Conservation (phyloP, 768 basidiomycete genomes). For the Sarcomyxa edulis region DNA sequence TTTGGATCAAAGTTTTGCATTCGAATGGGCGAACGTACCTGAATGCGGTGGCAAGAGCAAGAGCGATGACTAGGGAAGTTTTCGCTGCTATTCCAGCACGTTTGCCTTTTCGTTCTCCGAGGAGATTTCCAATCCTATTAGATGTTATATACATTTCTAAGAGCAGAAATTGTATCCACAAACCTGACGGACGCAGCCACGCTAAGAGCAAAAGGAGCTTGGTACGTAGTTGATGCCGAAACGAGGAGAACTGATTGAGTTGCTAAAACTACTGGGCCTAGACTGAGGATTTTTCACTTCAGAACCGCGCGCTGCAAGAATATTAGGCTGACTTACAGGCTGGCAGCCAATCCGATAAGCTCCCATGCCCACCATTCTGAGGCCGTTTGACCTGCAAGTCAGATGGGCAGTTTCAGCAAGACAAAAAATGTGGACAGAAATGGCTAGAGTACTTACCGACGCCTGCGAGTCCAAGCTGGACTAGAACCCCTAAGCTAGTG, state of each 20-base stretch:
- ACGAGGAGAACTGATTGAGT: conserved; percentile 83
- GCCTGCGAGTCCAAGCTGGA: conserved; percentile 78
- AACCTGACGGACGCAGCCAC: conserved; percentile 85
- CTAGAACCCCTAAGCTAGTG: conserved; percentile 59
- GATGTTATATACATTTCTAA: not conserved
- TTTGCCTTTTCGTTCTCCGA: conserved; percentile 72
- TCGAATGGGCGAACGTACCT: conserved; percentile 37
- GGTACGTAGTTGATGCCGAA: conserved; percentile 72
- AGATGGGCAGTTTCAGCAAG: not conserved
- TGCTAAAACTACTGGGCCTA: conserved; percentile 79
- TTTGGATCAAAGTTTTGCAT: conserved; percentile 1
- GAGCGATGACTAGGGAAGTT: conserved; percentile 59
- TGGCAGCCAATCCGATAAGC: conserved; percentile 57
- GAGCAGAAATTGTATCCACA: conserved; percentile 12
- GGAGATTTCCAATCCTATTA: conserved; percentile 76
- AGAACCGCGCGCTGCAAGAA: not conserved
- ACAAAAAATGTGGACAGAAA: not conserved
- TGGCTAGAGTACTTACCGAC: conserved; percentile 48
- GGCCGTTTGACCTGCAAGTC: conserved; percentile 63
- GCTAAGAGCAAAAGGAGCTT: conserved; percentile 78
- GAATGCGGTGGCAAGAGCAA: conserved; percentile 59
- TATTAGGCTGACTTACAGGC: conserved; percentile 27
- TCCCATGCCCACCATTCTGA: conserved; percentile 99
- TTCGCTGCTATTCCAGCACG: conserved; percentile 68
- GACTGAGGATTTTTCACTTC: conserved; percentile 28